Percentiles rank a stretch among this genome's conserved stretches.
These are phyloP conservation scores for Rhodotorula toruloides DNA, from an alignment of 768 basidiomycete species.

Conservation along the genomic window DNA sequence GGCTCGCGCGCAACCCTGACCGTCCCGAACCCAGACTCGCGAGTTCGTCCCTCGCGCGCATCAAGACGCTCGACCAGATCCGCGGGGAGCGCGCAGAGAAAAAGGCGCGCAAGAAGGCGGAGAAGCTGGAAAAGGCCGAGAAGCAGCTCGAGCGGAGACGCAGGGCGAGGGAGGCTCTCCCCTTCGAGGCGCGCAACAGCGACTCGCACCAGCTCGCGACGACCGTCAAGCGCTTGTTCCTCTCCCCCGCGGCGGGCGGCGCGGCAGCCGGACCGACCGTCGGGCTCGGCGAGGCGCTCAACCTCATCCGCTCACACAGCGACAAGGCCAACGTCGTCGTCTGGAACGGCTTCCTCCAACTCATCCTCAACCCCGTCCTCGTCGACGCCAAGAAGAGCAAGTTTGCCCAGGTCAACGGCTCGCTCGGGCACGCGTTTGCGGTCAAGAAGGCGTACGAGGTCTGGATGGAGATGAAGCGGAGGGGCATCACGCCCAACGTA, in stretches of 20 bases:
- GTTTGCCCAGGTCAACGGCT: background rate
- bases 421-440: too few species aligned
- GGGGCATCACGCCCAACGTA: conserved; percentile 21
- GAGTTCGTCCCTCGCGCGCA: too few species aligned
- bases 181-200: too few species aligned
- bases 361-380: conserved; percentile 6
- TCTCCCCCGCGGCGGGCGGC: background rate
- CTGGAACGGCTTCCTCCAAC: conserved; percentile 34
- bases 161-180: background rate
- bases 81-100: too few species aligned
- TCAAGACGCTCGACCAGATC: too few species aligned
- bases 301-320: conserved; percentile 9
- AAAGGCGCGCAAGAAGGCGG: too few species aligned
- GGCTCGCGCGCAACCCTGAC: too few species aligned
- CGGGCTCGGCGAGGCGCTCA: too few species aligned
- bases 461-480: conserved; percentile 39
- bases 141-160: background rate
- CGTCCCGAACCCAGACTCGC: too few species aligned
- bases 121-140: background rate
- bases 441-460: conserved; percentile 20
- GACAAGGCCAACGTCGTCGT: conserved; percentile 25
- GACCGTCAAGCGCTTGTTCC: background rate
- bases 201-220: conserved; percentile 4
- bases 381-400: background rate
- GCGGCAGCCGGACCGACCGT: too few species aligned